phyloP scores from a whole-genome alignment of 331 rosid genomes.

The Malus hybrid region DNA sequence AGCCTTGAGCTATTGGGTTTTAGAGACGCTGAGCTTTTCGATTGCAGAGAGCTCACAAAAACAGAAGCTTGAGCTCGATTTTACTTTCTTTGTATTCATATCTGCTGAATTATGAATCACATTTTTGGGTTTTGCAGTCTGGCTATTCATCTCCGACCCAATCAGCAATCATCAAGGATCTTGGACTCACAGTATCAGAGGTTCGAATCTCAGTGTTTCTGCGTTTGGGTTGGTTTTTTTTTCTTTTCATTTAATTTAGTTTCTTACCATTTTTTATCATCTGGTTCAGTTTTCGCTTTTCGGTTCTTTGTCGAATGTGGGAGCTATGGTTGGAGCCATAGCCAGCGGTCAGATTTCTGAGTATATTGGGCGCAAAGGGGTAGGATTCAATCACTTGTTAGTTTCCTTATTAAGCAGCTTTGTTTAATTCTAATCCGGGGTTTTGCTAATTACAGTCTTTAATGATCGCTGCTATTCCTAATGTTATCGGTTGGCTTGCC shows the following conservation, averaged over 20 bases:
- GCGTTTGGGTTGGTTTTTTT: not conserved
- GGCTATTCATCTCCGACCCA: conserved; percentile 96
- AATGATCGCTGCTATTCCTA: conserved; percentile 88
- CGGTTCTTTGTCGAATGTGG: conserved; percentile 93
- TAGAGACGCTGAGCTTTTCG: not conserved
- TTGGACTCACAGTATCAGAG: conserved; percentile 73
- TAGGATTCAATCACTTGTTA: conserved; percentile 9
- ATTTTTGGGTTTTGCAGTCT: conserved; percentile 30
- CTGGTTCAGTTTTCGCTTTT: conserved; percentile 61
- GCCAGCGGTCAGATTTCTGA: conserved; percentile 98
- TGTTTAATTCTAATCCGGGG: not conserved
- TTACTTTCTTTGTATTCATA: not conserved
- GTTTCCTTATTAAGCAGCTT: not conserved
- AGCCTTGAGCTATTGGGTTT: not conserved
- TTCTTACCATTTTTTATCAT: conserved; percentile 5
- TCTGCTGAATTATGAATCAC: not conserved
- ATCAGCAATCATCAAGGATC: conserved; percentile 67
- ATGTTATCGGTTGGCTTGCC: conserved; percentile 79
- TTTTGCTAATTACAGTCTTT: conserved; percentile 52
- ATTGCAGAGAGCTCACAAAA: not conserved
- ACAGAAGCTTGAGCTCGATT: no score
- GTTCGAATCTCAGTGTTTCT: conserved; percentile 22
- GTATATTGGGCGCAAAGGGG: conserved; percentile 93
- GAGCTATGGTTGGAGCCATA: conserved; percentile 97
- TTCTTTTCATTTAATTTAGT: not conserved